A percentile compares a stretch with the other conserved stretches of the same genome.
phyloP scores from a whole-genome alignment of 2,329 filamentous ascomycete species.

The Beauveria varroae region DNA sequence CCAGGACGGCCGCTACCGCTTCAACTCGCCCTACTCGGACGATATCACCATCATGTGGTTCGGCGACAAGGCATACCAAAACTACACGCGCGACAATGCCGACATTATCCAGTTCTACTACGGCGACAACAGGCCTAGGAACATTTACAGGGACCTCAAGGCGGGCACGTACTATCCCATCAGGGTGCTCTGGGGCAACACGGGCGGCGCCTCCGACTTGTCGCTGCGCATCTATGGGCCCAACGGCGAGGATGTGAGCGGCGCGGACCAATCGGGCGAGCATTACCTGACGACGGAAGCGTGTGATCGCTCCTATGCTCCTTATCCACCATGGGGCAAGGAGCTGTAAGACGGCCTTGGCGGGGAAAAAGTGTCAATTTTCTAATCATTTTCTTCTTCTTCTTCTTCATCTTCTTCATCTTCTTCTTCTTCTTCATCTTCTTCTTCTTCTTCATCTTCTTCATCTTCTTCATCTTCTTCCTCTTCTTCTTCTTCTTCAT shows the following conservation, averaged over 20 bases:
- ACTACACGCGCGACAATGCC: constrained; percentile 9
- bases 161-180: constrained; percentile 13
- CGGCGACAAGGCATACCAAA: not conserved
- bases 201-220: constrained; percentile 3
- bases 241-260: constrained; percentile 4
- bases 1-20: constrained; percentile 9
- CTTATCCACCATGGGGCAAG: not conserved
- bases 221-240: constrained; percentile 11
- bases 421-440: too few species aligned
- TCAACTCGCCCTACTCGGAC: constrained; percentile 12
- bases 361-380: not conserved
- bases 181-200: constrained; percentile 13
- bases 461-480: too few species aligned
- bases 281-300: constrained; percentile 13
- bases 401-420: too few species aligned
- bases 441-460: too few species aligned
- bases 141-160: not conserved
- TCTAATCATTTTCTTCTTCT: not conserved
- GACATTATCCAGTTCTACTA: constrained; percentile 12
- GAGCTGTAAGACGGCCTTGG: not conserved
- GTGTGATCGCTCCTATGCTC: constrained; percentile 11
- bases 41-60: constrained; percentile 14
- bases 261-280: not conserved
- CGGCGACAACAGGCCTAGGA: constrained; percentile 3
- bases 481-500: too few species aligned